phyloP scores from a whole-genome alignment of 2,329 filamentous ascomycete species.

The Claviceps digitariae region DNA sequence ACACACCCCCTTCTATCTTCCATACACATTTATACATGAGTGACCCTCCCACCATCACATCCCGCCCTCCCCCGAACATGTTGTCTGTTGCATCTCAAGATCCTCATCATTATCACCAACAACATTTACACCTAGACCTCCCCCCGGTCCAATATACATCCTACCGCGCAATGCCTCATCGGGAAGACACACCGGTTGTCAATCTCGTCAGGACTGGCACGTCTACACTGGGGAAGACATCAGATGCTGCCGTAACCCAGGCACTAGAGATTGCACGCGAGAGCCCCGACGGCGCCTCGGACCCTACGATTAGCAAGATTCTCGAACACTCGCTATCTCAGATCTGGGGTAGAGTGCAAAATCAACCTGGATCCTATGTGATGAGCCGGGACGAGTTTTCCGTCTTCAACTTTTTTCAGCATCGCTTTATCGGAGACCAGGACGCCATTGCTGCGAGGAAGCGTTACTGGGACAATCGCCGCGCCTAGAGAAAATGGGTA shows the following conservation, averaged over 20 bases:
- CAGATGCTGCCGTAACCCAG: constrained; percentile 39
- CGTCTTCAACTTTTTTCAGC: constrained; percentile 74
- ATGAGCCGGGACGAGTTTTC: constrained; percentile 68
- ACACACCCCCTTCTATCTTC: neutral
- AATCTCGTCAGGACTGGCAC: constrained; percentile 4
- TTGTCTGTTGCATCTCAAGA: constrained; percentile 11
- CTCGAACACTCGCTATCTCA: constrained; percentile 50
- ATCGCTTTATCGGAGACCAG: constrained; percentile 44
- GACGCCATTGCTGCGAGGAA: constrained; percentile 33
- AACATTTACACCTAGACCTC: constrained; percentile 1
- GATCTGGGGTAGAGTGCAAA: constrained; percentile 56
- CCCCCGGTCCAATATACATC: neutral
- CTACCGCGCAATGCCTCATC: constrained; percentile 11
- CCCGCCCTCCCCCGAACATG: constrained; percentile 6
- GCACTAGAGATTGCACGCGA: constrained; percentile 68
- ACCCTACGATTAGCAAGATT: constrained; percentile 47
- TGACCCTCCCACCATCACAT: constrained; percentile 2
- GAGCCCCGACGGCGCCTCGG: constrained; percentile 49
- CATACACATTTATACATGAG: constrained; percentile 9
- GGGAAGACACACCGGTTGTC: constrained; percentile 9
- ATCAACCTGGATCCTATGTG: constrained; percentile 54
- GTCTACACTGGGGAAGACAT: constrained; percentile 9
- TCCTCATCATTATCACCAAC: constrained; percentile 5
- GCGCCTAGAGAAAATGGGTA: constrained; percentile 14
- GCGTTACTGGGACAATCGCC: constrained; percentile 38